A percentile compares a stretch with the other conserved stretches of the same genome.
These are phyloP conservation scores for Coniochaeta hoffmannii DNA, from an alignment of 2,329 filamentous ascomycete genomes.

Conservation along the genomic window DNA sequence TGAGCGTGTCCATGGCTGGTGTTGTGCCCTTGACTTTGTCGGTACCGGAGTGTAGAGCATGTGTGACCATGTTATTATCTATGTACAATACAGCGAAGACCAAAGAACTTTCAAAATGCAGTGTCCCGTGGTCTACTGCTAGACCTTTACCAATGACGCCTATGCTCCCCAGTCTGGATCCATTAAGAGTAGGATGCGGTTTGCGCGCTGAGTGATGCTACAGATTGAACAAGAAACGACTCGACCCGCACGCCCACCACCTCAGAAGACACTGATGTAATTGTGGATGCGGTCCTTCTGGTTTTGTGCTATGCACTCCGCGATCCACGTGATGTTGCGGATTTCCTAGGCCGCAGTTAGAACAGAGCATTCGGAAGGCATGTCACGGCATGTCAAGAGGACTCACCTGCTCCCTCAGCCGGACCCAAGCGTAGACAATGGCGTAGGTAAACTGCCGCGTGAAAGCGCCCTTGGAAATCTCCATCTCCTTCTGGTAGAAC, in stretches of 20 bases:
- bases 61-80: slow-evolving; percentile 36
- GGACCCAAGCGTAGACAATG: slow-evolving; percentile 96
- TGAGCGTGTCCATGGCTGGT: slow-evolving; percentile 28
- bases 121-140: background rate
- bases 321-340: slow-evolving; percentile 98
- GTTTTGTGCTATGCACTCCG: slow-evolving; percentile 98
- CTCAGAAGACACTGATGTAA: slow-evolving; percentile 94
- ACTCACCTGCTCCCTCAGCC: slow-evolving; percentile 89
- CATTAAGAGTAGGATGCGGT: background rate
- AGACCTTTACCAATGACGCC: background rate
- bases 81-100: slow-evolving; percentile 39
- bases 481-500: slow-evolving; percentile 99
- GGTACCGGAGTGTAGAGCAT: slow-evolving; percentile 18
- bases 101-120: slow-evolving; percentile 6
- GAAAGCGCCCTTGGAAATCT: slow-evolving; percentile 90
- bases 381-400: background rate
- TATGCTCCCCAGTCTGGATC: background rate
- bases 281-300: slow-evolving; percentile 98
- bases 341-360: slow-evolving; percentile 66
- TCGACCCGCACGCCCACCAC: background rate
- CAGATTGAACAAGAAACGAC: background rate
- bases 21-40: slow-evolving; percentile 16
- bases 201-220: slow-evolving; percentile 1
- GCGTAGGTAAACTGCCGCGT: slow-evolving; percentile 93
- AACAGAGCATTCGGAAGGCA: background rate